phyloP scores from a whole-genome alignment of 2,329 filamentous ascomycete genomes.

The Epichloe festucae region DNA sequence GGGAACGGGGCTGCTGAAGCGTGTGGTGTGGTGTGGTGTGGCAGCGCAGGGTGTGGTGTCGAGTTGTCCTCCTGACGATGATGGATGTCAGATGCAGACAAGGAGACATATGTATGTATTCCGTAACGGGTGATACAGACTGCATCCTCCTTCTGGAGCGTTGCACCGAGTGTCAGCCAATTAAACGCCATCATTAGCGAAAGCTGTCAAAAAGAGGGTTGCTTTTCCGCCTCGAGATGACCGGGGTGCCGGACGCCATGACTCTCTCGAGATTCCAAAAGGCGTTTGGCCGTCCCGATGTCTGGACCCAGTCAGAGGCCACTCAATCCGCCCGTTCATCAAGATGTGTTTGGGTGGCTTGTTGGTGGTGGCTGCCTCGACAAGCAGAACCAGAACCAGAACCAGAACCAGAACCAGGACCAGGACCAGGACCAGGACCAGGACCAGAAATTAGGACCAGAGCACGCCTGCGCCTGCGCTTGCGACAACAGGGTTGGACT shows the following conservation, averaged over 20 bases:
- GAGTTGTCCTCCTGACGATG: neutral
- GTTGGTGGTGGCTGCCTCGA: neutral
- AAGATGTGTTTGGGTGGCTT: neutral
- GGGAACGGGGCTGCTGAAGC: neutral
- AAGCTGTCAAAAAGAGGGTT: neutral
- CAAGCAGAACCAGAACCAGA: too few species aligned
- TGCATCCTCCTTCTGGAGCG: too few species aligned
- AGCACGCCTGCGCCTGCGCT: neutral
- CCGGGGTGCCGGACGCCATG: neutral
- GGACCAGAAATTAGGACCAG: neutral
- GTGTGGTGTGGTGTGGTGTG: neutral
- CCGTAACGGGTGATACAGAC: neutral
- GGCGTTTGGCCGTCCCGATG: neutral
- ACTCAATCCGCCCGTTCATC: too few species aligned
- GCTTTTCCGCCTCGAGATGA: too few species aligned
- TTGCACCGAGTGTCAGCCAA: neutral
- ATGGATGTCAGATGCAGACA: neutral
- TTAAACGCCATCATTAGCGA: slow-evolving; percentile 7
- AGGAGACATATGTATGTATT: neutral
- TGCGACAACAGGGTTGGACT: neutral
- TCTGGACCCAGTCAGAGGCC: neutral
- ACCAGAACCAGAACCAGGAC: neutral
- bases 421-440: neutral
- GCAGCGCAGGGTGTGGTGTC: too few species aligned
- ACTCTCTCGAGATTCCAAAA: neutral